These are phyloP conservation scores for Solanum medicagineum DNA, from an alignment of 257 asterid species.

Conservation along the genomic window DNA sequence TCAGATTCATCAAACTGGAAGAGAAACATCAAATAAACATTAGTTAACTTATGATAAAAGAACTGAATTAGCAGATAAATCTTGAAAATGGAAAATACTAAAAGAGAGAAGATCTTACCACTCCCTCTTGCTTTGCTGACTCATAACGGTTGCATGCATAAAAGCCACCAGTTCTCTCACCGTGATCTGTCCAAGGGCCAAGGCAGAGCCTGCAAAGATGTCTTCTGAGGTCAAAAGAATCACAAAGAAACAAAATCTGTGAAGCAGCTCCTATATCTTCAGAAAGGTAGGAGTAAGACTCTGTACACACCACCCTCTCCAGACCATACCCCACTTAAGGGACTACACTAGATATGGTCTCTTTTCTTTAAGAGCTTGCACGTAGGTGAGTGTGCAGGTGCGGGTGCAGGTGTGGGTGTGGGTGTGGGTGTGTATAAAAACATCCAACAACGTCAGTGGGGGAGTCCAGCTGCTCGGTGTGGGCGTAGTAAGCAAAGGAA, in stretches of 20 bases:
- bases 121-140: conserved; percentile 94
- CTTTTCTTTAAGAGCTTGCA: neutral
- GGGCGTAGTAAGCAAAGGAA: neutral
- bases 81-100: neutral
- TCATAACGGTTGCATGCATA: conserved; percentile 97
- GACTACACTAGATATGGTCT: neutral
- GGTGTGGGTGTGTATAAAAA: neutral
- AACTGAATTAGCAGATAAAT: neutral
- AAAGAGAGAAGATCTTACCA: conserved; percentile 31
- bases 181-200: conserved; percentile 96
- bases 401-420: no score
- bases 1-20: conserved; percentile 82
- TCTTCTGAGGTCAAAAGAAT: conserved; percentile 7
- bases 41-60: conserved; percentile 1
- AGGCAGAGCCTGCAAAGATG: conserved; percentile 76
- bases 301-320: neutral
- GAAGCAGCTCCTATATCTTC: neutral
- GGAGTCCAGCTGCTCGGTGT: neutral
- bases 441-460: neutral
- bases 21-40: conserved; percentile 13
- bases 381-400: no score
- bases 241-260: neutral
- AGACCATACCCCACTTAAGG: neutral
- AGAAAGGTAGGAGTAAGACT: neutral
- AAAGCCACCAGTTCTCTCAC: conserved; percentile 97